Percentiles rank a stretch among this genome's conserved stretches.
Conservation (phyloP, 2,329 filamentous ascomycete genomes). For the Xylariaceae sp. region DNA sequence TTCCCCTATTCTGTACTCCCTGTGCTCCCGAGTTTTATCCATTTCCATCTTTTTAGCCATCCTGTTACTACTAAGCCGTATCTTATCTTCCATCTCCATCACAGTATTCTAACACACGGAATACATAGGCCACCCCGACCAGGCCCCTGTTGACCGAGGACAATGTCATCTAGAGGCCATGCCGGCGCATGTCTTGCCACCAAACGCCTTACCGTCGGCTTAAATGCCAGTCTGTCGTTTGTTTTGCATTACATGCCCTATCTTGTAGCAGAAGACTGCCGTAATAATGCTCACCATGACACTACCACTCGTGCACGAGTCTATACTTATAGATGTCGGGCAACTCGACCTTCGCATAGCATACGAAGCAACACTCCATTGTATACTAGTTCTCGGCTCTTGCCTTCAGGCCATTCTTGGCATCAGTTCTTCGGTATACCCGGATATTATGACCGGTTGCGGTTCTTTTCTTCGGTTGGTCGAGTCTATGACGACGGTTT, state of each 20-base stretch:
- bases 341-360: background rate
- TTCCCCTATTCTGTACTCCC: no score
- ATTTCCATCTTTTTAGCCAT: no score
- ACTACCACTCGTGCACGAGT: background rate
- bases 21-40: no score
- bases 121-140: constrained; percentile 27
- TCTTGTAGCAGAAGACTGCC: background rate
- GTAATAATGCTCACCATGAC: background rate
- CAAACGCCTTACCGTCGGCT: background rate
- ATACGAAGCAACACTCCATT: background rate
- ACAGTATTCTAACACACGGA: background rate
- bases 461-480: background rate
- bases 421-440: constrained; percentile 16
- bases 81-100: background rate
- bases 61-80: constrained; percentile 8
- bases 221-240: background rate
- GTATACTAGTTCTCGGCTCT: constrained; percentile 4
- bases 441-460: no score
- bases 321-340: background rate
- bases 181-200: background rate
- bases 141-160: constrained; percentile 30
- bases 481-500: background rate
- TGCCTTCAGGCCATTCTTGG: constrained; percentile 2
- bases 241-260: background rate
- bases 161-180: constrained; percentile 33